Evolutionary conservation across 1,284 basidiomycete species (phyloP).

Genomic region (Leccinum subrobustum): DNA sequence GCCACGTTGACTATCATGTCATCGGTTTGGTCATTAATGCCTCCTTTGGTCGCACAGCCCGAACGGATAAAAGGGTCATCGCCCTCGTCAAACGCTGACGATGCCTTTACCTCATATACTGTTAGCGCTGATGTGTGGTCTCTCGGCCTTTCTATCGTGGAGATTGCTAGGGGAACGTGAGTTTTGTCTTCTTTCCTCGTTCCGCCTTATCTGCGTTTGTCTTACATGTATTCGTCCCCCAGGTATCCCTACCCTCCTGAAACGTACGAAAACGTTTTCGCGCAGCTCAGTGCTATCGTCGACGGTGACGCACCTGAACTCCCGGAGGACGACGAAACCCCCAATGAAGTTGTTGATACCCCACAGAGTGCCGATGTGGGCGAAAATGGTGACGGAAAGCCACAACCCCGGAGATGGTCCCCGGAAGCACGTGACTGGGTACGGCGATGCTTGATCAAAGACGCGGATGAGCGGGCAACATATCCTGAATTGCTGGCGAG

Average conservation of each 20-base stretch:
- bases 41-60: constrained; percentile 49
- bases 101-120: constrained; percentile 71
- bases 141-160: constrained; percentile 93
- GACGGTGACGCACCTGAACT: constrained; percentile 90
- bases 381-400: constrained; percentile 16
- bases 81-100: constrained; percentile 38
- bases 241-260: constrained; percentile 97
- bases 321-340: constrained; percentile 45
- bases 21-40: not conserved
- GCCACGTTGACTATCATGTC: constrained; percentile 10
- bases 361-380: constrained; percentile 34
- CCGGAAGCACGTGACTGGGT: constrained; percentile 58
- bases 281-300: constrained; percentile 94
- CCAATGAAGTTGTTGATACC: constrained; percentile 11
- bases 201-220: not conserved
- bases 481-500: constrained; percentile 81
- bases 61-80: constrained; percentile 96
- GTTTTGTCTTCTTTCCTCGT: constrained; percentile 2
- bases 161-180: constrained; percentile 77
- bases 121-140: constrained; percentile 99
- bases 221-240: constrained; percentile 3
- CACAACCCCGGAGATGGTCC: constrained; percentile 26
- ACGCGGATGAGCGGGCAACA: constrained; percentile 75
- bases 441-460: constrained; percentile 69
- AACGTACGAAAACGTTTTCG: constrained; percentile 95